These are phyloP conservation scores for Neurospora sp. DNA, from an alignment of 495 filamentous ascomycete species.

Conservation along the genomic window DNA sequence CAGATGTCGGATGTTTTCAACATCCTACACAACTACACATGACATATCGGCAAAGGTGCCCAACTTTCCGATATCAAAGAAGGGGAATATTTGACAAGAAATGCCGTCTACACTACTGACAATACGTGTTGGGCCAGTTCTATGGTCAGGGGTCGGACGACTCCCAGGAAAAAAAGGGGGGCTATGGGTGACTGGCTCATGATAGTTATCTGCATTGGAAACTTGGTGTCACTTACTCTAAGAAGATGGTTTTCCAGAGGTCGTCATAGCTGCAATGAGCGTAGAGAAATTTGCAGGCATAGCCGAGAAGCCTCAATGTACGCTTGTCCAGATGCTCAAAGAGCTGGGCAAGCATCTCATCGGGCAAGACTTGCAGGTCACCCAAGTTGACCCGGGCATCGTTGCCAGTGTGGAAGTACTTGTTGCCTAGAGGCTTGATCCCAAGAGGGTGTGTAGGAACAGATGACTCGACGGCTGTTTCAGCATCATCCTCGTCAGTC, in stretches of 20 bases:
- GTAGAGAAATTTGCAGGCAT: slow-evolving; percentile 80
- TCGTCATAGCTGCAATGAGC: slow-evolving; percentile 81
- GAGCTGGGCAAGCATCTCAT: slow-evolving; percentile 69
- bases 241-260: slow-evolving; percentile 78
- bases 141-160: not conserved
- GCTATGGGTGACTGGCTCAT: not conserved
- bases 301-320: slow-evolving; percentile 57
- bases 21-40: not conserved
- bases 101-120: not conserved
- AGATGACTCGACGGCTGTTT: slow-evolving; percentile 13
- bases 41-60: not conserved
- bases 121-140: not conserved
- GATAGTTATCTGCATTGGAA: not conserved
- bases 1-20: not conserved
- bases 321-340: slow-evolving; percentile 63
- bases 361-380: slow-evolving; percentile 54
- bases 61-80: not conserved
- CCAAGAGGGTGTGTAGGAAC: slow-evolving; percentile 76
- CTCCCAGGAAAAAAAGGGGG: not conserved
- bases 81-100: not conserved
- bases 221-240: slow-evolving; percentile 56
- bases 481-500: slow-evolving; percentile 6
- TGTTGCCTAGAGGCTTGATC: slow-evolving; percentile 84
- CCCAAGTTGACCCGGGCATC: slow-evolving; percentile 61
- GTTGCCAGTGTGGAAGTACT: slow-evolving; percentile 48